Conservation (phyloP, 148 eudicot genomes). For the Persicaria tinctoria region DNA sequence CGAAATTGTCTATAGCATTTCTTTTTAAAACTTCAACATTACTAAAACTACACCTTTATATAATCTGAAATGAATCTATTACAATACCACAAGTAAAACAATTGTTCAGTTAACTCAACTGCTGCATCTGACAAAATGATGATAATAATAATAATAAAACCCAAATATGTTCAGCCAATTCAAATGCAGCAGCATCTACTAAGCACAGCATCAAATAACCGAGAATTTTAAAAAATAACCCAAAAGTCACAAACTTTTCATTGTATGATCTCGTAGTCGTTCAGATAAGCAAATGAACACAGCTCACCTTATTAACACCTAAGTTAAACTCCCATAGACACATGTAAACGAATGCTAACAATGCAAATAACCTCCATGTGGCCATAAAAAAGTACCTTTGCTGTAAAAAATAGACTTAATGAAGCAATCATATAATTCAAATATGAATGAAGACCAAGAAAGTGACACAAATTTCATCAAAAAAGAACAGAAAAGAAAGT, state of each 20-base stretch:
- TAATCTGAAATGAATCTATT: background rate
- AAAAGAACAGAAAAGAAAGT: background rate
- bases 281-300: slow-evolving; percentile 1
- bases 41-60: background rate
- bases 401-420: background rate
- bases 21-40: background rate
- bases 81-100: background rate
- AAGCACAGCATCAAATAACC: background rate
- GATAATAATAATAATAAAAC: background rate
- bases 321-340: background rate
- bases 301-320: background rate
- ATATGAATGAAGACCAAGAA: background rate
- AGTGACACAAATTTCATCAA: background rate
- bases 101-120: background rate
- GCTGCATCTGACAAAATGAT: background rate
- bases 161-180: background rate
- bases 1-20: background rate
- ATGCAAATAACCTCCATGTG: background rate
- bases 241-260: background rate
- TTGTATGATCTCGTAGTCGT: background rate
- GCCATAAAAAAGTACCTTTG: background rate
- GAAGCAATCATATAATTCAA: background rate
- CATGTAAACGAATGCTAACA: background rate
- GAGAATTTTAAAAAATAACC: background rate
- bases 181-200: background rate